Evolutionary conservation across 805 yeast species (phyloP).

Genomic region (Candida rishiriensis): DNA sequence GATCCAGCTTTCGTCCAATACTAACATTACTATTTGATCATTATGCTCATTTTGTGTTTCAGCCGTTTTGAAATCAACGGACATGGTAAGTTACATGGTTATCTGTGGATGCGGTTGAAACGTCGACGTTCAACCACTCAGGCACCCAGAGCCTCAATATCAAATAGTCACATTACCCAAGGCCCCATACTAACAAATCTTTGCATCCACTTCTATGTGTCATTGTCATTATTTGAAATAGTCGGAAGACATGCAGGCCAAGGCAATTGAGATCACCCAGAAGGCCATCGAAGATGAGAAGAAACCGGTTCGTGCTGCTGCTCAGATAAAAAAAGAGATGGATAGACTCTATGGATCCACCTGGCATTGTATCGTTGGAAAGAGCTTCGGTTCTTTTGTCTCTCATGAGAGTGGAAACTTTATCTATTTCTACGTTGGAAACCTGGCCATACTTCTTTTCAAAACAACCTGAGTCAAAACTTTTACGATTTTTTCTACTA

Average conservation of each 20-base stretch:
- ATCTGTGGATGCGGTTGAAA: no score
- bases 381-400: slow-evolving; percentile 73
- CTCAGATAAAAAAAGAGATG: slow-evolving; percentile 56
- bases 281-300: slow-evolving; percentile 40
- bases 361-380: slow-evolving; percentile 82
- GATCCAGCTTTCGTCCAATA: neutral
- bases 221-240: slow-evolving; percentile 9
- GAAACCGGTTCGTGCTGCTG: slow-evolving; percentile 61
- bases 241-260: slow-evolving; percentile 48
- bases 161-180: no score
- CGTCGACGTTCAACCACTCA: no score
- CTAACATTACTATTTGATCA: neutral
- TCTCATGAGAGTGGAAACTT: slow-evolving; percentile 73
- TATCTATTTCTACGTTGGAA: slow-evolving; percentile 66
- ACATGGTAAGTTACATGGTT: slow-evolving; percentile 23
- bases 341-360: slow-evolving; percentile 63
- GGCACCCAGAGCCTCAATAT: no score
- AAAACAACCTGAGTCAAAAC: slow-evolving; percentile 50
- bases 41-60: neutral
- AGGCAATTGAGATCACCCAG: slow-evolving; percentile 42
- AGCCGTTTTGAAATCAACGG: slow-evolving; percentile 24
- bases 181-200: neutral
- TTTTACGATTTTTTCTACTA: slow-evolving; percentile 2
- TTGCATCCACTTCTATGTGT: neutral
- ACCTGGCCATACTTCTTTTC: slow-evolving; percentile 62